Conservation (phyloP, 164 flowering plant species). For the Magnolia sinica region DNA sequence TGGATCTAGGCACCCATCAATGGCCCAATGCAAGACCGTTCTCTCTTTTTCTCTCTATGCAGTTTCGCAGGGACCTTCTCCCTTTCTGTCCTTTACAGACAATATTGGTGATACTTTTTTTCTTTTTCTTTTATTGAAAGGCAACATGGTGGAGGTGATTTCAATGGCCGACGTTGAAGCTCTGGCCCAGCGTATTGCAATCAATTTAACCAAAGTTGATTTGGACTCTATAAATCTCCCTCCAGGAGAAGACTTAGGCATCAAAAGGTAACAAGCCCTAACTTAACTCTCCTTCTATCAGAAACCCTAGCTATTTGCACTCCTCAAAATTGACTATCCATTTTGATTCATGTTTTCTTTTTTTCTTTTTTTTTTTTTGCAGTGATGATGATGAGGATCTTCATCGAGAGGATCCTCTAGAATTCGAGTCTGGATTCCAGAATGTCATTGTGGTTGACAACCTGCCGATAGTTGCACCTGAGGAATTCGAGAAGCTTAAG, state of each 20-base stretch:
- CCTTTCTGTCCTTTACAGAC: no score
- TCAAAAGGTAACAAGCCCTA: constrained; percentile 43
- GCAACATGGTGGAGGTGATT: background rate
- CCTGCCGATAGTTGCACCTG: constrained; percentile 71
- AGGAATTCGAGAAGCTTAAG: constrained; percentile 82
- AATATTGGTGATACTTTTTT: no score
- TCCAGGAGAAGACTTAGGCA: constrained; percentile 63
- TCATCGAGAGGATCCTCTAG: constrained; percentile 48
- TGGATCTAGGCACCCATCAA: no score
- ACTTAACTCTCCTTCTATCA: background rate
- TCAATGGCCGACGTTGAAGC: constrained; percentile 12
- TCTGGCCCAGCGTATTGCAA: constrained; percentile 21
- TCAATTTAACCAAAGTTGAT: constrained; percentile 49
- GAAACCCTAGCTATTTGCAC: background rate
- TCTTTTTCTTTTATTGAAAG: background rate
- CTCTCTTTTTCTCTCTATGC: no score
- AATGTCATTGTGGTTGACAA: constrained; percentile 82
- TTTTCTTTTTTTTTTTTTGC: background rate
- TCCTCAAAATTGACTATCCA: background rate
- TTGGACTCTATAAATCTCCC: constrained; percentile 56
- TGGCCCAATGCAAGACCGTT: no score
- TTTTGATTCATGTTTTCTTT: background rate
- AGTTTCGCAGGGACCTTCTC: no score
- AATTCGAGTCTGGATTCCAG: constrained; percentile 60
- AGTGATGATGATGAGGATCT: constrained; percentile 74